phyloP scores from a whole-genome alignment of 352 stramenopile species.

The Thraustotheca clavata region DNA sequence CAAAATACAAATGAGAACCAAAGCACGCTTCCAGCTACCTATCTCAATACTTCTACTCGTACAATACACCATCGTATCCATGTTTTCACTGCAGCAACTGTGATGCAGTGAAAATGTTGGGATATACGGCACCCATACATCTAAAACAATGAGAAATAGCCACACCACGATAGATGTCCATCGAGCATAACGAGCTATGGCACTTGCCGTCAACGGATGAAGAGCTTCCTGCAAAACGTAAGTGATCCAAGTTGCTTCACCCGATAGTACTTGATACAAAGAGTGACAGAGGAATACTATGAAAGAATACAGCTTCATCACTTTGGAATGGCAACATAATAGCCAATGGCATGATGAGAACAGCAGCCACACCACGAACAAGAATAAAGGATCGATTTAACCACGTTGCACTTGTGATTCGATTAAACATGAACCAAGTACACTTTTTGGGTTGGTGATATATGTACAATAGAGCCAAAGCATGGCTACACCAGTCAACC shows the following conservation, averaged over 20 bases:
- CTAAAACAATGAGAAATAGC: background rate
- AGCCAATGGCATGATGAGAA: background rate
- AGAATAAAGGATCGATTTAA: background rate
- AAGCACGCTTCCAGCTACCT: too few relatives aligned
- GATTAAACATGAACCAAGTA: background rate
- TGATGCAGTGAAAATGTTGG: background rate
- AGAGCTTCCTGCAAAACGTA: conserved; percentile 6
- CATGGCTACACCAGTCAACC: background rate
- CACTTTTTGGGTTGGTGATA: background rate
- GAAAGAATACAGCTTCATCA: background rate
- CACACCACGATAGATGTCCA: background rate
- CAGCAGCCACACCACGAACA: background rate
- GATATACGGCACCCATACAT: background rate
- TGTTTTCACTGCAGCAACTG: background rate
- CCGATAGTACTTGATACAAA: background rate
- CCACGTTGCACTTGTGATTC: background rate
- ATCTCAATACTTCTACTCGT: background rate
- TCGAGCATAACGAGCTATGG: background rate
- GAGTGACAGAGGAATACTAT: background rate
- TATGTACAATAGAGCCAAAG: background rate
- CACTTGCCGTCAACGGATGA: background rate
- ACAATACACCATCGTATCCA: conserved; percentile 9
- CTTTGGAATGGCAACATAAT: background rate
- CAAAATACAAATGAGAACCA: background rate
- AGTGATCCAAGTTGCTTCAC: conserved; percentile 4